Base-by-base conservation (phyloP, 352 stramenopile species). In the Hyaloperonospora arabidopsidis region DNA sequence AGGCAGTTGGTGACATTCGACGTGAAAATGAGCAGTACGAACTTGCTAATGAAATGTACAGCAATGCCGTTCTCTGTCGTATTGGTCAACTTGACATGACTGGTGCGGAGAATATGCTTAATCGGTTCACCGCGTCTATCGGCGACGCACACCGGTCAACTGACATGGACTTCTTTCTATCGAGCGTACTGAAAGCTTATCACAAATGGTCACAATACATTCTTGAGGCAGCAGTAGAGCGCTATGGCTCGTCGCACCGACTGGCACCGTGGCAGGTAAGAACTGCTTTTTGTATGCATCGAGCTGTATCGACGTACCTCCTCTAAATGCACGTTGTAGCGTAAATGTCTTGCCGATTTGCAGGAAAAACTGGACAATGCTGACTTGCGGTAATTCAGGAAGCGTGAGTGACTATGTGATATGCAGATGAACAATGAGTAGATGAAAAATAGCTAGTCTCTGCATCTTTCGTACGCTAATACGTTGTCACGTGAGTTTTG, bases 201-300 rank as follows among this genome's bases (percentile, higher is more conserved):
- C 65, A 68, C 45, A 83, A 79, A 25, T 83, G 73, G 73, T 84
- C 73, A 23, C 52, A 63, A 10, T 63, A 77, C 40, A 70, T 73
- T 34, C 55, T 86, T 5, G 69, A 83, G 32, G 55, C 63, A 2
- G 72, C 74, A 11, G 74, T 70, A 13, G 74, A 83, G 55, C 65
- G 63, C 2, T 87, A 82, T 46, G 59, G 82, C 47, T 61, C 64
- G 23, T 58, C 28, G 1, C 67, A 77, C 25, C 64, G 66, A 34
- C 56, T 90, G 22, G 59, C 68, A 17, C 72, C 74, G 19, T 90
- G 79, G 79, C 79, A 90, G 72, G 79, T 88, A 56, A 50, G 53
- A 39, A 2, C 18, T 23, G 49, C 13, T 5, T 8, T 25, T 49
- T 17, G 14, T 40, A 21, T 60, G 18, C 18, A 53, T 36, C 14